Evolutionary conservation across 176 grass and related monocot genomes (phyloP).

Genomic region (Triticum turgidum): DNA sequence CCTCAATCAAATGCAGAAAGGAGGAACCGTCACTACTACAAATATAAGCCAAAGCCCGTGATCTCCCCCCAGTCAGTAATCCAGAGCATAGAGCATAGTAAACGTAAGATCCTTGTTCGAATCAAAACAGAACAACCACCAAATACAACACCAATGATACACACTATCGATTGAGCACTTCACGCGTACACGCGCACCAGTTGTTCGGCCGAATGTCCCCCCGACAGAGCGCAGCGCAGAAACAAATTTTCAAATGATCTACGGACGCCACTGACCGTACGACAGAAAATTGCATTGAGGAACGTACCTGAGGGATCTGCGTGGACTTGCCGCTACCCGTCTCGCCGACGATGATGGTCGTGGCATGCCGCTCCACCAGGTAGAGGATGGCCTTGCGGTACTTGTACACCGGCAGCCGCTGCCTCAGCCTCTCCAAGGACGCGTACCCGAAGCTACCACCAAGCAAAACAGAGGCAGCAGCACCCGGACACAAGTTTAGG

Average conservation of each 20-base stretch:
- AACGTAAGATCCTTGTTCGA: background rate
- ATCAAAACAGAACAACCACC: background rate
- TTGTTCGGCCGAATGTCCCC: slow-evolving; percentile 34
- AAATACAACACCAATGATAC: background rate
- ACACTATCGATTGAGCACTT: background rate
- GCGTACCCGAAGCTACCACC: slow-evolving; percentile 52
- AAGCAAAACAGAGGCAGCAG: background rate
- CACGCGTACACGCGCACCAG: background rate
- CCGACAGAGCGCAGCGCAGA: background rate
- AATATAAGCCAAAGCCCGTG: background rate
- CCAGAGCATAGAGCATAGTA: background rate
- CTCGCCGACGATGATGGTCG: slow-evolving; percentile 89
- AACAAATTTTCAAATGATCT: background rate
- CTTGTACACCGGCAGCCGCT: slow-evolving; percentile 82
- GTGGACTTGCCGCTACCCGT: slow-evolving; percentile 92
- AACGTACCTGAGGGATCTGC: slow-evolving; percentile 86
- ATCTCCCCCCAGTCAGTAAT: background rate
- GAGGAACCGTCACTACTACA: background rate
- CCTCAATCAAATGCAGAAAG: background rate
- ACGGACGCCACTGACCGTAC: background rate
- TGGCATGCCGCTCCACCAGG: slow-evolving; percentile 81
- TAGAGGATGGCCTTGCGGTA: slow-evolving; percentile 85
- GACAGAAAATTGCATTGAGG: background rate
- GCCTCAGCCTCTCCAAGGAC: slow-evolving; percentile 77
- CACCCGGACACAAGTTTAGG: background rate